Evolutionary conservation across 371 early-diverging fungal species (phyloP).

Genomic region (Cokeromyces recurvatus): DNA sequence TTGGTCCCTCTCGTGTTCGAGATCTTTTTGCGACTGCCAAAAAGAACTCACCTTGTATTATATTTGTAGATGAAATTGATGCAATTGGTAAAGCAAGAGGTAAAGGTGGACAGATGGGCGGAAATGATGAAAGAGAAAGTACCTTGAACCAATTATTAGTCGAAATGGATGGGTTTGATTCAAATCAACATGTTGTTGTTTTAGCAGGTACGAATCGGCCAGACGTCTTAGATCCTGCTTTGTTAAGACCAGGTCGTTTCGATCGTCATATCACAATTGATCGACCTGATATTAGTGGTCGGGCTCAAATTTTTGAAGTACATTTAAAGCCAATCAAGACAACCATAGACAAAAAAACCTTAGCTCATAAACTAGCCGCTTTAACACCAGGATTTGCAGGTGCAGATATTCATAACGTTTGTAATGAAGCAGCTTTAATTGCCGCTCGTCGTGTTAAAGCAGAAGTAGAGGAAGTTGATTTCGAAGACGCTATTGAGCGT

Average conservation of each 20-base stretch:
- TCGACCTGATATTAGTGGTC: constrained; percentile 93
- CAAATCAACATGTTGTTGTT: constrained; percentile 90
- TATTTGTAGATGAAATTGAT: constrained; percentile 99
- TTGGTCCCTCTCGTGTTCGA: constrained; percentile 97
- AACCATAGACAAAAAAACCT: constrained; percentile 63
- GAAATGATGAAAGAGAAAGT: constrained; percentile 98
- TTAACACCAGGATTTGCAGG: constrained; percentile 97
- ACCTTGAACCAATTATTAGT: constrained; percentile 97
- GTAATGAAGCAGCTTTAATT: constrained; percentile 97
- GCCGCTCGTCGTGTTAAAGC: constrained; percentile 80
- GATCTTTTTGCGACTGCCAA: constrained; percentile 97
- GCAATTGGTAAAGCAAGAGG: constrained; percentile 99
- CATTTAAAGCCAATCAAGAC: constrained; percentile 93
- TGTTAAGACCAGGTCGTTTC: constrained; percentile 97
- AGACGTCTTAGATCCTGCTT: constrained; percentile 89
- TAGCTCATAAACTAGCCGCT: constrained; percentile 83
- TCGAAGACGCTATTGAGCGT: constrained; percentile 96
- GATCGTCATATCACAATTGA: constrained; percentile 98
- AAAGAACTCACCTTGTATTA: constrained; percentile 97
- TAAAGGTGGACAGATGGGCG: constrained; percentile 72
- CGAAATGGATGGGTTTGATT: constrained; percentile 99
- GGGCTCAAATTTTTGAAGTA: constrained; percentile 93
- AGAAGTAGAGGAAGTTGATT: constrained; percentile 77
- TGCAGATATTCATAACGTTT: constrained; percentile 97
- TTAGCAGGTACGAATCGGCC: constrained; percentile 95